Evolutionary conservation across 2,329 filamentous ascomycete species (phyloP).

Genomic region (Neonectria sp.): DNA sequence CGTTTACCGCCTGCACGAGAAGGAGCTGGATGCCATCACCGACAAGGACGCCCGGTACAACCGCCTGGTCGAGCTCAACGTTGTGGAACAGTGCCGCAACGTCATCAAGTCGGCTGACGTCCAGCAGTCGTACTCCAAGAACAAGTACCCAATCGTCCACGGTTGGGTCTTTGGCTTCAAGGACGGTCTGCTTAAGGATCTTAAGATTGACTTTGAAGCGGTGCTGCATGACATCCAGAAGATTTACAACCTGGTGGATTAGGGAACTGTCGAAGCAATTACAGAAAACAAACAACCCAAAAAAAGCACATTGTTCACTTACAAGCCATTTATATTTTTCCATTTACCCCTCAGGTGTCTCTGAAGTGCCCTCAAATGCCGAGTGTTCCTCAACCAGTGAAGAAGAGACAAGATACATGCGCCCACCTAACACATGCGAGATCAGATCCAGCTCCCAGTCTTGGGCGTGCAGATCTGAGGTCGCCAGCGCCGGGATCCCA

Average conservation of each 20-base stretch:
- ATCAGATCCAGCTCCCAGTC: slow-evolving; percentile 2
- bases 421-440: slow-evolving; percentile 1
- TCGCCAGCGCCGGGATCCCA: slow-evolving; percentile 4
- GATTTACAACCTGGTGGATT: slow-evolving; percentile 71
- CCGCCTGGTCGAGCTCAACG: slow-evolving; percentile 87
- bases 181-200: slow-evolving; percentile 76
- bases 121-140: slow-evolving; percentile 77
- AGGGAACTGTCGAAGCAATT: slow-evolving; percentile 19
- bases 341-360: not conserved
- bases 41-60: slow-evolving; percentile 74
- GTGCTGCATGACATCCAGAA: slow-evolving; percentile 73
- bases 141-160: slow-evolving; percentile 78
- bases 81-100: slow-evolving; percentile 82
- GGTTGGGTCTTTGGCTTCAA: slow-evolving; percentile 82
- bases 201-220: slow-evolving; percentile 73
- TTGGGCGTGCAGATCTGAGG: not conserved
- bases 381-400: not conserved
- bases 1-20: slow-evolving; percentile 80
- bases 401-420: slow-evolving; percentile 12
- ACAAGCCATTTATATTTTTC: slow-evolving; percentile 4
- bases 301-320: not conserved
- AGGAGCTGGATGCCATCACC: slow-evolving; percentile 75
- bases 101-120: slow-evolving; percentile 86
- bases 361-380: not conserved
- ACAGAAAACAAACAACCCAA: slow-evolving; percentile 3